Base-by-base conservation (phyloP, 305 asterid genomes). In the Nicotiana rustica region DNA sequence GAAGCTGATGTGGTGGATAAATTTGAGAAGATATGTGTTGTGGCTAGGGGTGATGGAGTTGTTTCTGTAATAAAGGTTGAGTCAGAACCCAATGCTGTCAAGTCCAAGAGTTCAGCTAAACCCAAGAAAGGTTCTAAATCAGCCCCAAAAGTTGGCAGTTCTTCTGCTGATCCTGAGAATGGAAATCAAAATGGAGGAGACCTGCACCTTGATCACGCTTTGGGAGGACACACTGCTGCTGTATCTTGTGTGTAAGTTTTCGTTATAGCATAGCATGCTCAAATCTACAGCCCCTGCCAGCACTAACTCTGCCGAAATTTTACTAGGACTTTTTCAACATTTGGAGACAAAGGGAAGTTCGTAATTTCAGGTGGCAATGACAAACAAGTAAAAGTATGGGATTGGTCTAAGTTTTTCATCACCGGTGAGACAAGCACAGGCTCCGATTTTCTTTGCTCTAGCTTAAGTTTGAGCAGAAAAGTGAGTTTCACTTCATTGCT, bases 281-380 rank as follows among this genome's bases (percentile, higher is more conserved):
- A 76, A 75, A 76, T 75, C 0, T 52, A 55, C 66, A 3, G 0
- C 3, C 7, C 25, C 65, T 29, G 80, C 29, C 3, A 0, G 49
- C 49, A 83, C 82, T 82, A 84, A 82, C 67, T 31, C 62, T 41
- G 8, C 44, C 59, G 64, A 62, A 67, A 59, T 80, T 66, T 17
- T 59, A 76, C 77, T 88, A 93, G 98, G 92, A 67, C 94, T 29
- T 93, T 97, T 78, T 92, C 98, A 52, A 80, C 84, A 88, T 95
- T 97, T 83, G 97, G 99, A 52, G 97, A 93, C 91, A 92, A 84
- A 81, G 97, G 97, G 76, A 94, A 90, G 91, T 93, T 91, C 52
- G 81, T 96, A 85, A 82, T 96, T 64, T 96, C 98, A 0, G 98
- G 99, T 64, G 99, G 98, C 79, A 92, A 94, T 84, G 98, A 96